Evolutionary conservation across 106 monocot species (phyloP), one percentile per base, ranked within the genome.

Genomic region (Xerophyta viscosa): DNA sequence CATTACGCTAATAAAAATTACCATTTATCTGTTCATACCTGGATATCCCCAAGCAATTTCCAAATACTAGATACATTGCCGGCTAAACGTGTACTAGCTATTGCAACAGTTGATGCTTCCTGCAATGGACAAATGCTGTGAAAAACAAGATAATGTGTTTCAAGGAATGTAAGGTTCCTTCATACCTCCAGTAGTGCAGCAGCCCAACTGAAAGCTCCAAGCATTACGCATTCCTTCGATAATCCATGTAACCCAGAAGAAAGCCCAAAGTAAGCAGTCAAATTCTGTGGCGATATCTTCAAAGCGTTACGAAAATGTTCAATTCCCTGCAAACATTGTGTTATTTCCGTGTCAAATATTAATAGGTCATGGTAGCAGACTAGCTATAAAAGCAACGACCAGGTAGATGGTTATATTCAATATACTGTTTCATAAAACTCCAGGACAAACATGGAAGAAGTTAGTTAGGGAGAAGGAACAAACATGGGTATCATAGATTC

Each of bases 41-140:
- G 70, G 56, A 89, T 83, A 72, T 98, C 98, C 48, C 98, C 98
- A 43, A 68, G 70, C 67, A 98, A 68, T 49, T 98, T 98, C 98
- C 98, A 98, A 56, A 49, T 55, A 61, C 72, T 86, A 77, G 64
- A 85, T 43, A 61, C 24, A 69, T 77, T 79, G 65, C 82, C 81
- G 57, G 70, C 55, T 42, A 84, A 51, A 48, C 29, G 27, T 39
- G 79, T 74, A 48, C 85, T 62, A 54, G 51, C 48, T 61, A 68
- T 69, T 43, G 65, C 62, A 63, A 76, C 74, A 51, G 58, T 48
- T 52, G 74, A 71, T 54, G 89, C 98, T 66, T 98, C 98, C 98
- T 98, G 64, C 48, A 72, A 58, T 39, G 23, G 39, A n/a, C n/a
- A n/a, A n/a, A n/a, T 1, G 39, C 39, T 39, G 39, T 39, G 10